Percentiles rank a stretch among this genome's conserved stretches.
These are phyloP conservation scores for Agarophyton chilense DNA, from an alignment of 23 red algal species.

Conservation along the genomic window DNA sequence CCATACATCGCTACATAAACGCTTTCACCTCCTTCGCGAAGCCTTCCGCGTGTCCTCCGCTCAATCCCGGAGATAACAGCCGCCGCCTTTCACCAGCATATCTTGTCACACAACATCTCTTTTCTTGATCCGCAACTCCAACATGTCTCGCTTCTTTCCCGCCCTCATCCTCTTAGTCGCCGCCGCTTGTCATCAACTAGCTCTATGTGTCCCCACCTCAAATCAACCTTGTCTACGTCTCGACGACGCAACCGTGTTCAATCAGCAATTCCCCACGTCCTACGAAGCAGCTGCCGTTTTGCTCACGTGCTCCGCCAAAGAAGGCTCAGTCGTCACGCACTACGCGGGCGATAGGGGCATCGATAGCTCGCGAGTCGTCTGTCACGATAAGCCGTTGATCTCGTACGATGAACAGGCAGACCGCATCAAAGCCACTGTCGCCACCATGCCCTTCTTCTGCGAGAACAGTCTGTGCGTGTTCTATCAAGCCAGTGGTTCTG, in stretches of 20 bases:
- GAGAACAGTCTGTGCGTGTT: constrained; percentile 10
- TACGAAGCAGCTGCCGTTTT: constrained; percentile 8
- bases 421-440: not conserved
- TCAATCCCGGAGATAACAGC: no score
- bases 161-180: not conserved
- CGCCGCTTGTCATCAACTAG: not conserved
- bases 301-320: not conserved
- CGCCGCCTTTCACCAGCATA: no score
- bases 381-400: not conserved
- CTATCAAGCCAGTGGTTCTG: not conserved
- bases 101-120: no score
- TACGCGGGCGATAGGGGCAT: not conserved
- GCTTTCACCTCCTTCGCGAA: no score
- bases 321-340: not conserved
- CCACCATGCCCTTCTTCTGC: not conserved
- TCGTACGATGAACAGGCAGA: not conserved
- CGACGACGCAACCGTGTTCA: not conserved
- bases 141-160: not conserved
- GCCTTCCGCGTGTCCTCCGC: no score
- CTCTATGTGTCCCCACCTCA: not conserved
- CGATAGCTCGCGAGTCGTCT: not conserved
- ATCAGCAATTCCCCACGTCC: not conserved
- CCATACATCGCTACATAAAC: no score
- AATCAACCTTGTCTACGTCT: not conserved
- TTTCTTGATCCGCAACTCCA: no score